phyloP scores from a whole-genome alignment of 306 rosid genomes.

The Macrotyloma uniflorum region DNA sequence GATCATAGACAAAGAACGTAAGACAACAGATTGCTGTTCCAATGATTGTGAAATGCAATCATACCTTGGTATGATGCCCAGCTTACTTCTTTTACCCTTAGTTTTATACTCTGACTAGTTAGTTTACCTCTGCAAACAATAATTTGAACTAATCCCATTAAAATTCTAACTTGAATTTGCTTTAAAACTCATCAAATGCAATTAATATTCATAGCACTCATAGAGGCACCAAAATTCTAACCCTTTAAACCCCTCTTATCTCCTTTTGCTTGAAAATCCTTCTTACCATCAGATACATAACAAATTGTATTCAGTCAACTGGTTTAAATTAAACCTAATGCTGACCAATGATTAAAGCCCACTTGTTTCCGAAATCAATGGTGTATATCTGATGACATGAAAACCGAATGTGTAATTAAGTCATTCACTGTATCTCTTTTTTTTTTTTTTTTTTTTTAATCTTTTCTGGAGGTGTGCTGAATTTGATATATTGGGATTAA shows the following conservation, averaged over 20 bases:
- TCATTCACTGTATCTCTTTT: not conserved
- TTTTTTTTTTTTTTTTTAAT: not conserved
- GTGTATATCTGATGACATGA: not conserved
- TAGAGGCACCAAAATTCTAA: not conserved
- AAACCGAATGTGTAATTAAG: not conserved
- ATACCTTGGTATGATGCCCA: constrained; percentile 7
- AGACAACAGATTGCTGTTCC: not conserved
- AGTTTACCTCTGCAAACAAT: not conserved
- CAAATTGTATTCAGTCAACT: not conserved
- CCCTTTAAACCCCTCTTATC: not conserved
- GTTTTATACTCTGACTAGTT: not conserved
- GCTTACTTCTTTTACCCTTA: not conserved
- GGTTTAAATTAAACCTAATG: constrained; percentile 2
- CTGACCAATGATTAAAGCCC: not conserved
- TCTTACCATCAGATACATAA: not conserved
- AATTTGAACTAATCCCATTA: not conserved
- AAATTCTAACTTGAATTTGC: not conserved
- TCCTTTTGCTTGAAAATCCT: not conserved
- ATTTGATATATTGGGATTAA: constrained; percentile 30
- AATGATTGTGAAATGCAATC: constrained; percentile 19
- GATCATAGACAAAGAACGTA: constrained; percentile 1
- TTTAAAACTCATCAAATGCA: not conserved
- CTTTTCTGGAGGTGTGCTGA: constrained; percentile 8
- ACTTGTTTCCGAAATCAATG: not conserved
- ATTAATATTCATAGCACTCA: not conserved